Evolutionary conservation across 257 asterid genomes (phyloP).

Genomic region (Fraxinus cuspidata): DNA sequence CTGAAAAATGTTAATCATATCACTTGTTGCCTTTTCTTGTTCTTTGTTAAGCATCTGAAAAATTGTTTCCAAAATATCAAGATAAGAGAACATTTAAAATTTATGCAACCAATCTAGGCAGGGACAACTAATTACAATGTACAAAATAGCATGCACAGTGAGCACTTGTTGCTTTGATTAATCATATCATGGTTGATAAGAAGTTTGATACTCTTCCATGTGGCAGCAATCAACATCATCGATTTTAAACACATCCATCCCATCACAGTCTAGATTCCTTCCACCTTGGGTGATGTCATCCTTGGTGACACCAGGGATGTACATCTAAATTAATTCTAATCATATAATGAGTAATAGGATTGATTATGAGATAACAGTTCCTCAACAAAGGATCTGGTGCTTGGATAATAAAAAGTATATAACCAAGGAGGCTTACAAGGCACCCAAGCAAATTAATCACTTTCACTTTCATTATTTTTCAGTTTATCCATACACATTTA

Average conservation of each 20-base stretch:
- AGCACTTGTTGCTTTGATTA: too few species aligned
- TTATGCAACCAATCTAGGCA: not conserved
- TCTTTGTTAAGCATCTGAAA: slow-evolving; percentile 92
- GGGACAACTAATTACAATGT: not conserved
- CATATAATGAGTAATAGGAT: not conserved
- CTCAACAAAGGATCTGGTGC: not conserved
- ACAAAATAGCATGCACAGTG: not conserved
- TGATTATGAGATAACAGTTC: not conserved
- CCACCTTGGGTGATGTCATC: too few species aligned
- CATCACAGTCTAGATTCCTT: too few species aligned
- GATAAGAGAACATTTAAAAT: not conserved
- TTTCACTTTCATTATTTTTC: not conserved
- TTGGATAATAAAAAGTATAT: not conserved
- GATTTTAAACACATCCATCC: too few species aligned
- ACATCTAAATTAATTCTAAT: too few species aligned
- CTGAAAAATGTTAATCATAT: too few species aligned
- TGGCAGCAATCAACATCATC: too few species aligned
- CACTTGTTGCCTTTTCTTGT: slow-evolving; percentile 86
- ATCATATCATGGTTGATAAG: too few species aligned
- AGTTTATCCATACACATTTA: not conserved
- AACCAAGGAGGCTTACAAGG: not conserved
- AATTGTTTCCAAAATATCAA: slow-evolving; percentile 14
- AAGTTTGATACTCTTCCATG: too few species aligned
- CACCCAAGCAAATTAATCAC: not conserved
- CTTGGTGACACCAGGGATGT: too few species aligned